Evolutionary conservation across 768 basidiomycete genomes (phyloP), one percentile per base, ranked within the genome.

Genomic region (Cubamyces lactineus): DNA sequence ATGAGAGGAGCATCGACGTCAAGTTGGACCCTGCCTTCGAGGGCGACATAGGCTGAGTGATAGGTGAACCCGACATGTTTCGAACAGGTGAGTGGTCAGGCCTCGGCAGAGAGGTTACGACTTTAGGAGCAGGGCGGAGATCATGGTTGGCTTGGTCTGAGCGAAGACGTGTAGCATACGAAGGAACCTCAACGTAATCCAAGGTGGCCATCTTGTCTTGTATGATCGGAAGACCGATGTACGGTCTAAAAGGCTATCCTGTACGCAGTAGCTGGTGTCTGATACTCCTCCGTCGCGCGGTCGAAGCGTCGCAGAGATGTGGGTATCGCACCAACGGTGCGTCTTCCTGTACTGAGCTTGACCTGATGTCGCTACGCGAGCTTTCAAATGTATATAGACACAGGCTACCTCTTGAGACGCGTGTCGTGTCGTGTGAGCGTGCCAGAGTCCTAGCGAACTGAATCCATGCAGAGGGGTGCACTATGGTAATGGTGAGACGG

Each of bases 181-280:
- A 48, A 3, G 80, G 82, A 23, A 82, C 71, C 12, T 77, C 78
- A 34, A 77, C 75, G 66, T 84, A 85, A 60, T 82, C 82, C 45
- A 86, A 71, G 9, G 79, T 78, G 12, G 82, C 78, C 82, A 84
- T 79, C 34, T 47, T 64, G 45, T 8, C 19, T 46, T 9, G 42
- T 6, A 16, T 12, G 38, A 7, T 24, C 34, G 13, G 50, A 16
- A 17, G 28, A 15, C 16, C 2, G 3, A 21, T 43, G 16, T 16
- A n/a, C 42, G 12, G 15, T n/a, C 34, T 34, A 34, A 6, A 4
- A 34, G 9, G 11, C 5, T 34, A 28, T 28, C 7, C 28, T 3
- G 28, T 9, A 34, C 5, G 34, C 1, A 34, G 3, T 34, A 34
- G 1, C 9, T 34, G 5, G 5, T 11, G 5, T 11, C 34, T 7